These are phyloP conservation scores for Mallotus japonicus DNA, from an alignment of 441 rosid species.

Conservation along the genomic window DNA sequence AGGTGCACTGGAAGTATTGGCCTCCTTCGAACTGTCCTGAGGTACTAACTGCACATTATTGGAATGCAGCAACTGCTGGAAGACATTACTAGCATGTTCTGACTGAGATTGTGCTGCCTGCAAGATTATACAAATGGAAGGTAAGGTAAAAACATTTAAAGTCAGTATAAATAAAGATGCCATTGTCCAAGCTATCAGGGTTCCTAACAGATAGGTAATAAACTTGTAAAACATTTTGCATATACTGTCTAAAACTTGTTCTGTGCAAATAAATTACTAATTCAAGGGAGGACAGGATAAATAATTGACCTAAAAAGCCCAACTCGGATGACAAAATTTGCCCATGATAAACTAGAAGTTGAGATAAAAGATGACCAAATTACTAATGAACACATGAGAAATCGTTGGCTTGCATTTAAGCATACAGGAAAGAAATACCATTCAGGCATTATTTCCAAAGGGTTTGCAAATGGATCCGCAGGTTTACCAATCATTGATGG, in stretches of 20 bases:
- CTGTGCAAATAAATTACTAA: not conserved
- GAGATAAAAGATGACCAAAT: not conserved
- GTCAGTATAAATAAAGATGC: not conserved
- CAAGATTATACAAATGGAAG: constrained; percentile 17
- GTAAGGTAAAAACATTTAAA: constrained; percentile 5
- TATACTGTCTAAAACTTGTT: not conserved
- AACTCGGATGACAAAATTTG: not conserved
- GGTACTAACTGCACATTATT: constrained; percentile 38
- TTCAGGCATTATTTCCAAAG: too few species aligned
- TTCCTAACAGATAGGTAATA: too few species aligned
- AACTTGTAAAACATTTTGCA: not conserved
- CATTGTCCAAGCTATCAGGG: not conserved
- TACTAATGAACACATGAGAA: not conserved
- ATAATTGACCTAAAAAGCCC: too few species aligned
- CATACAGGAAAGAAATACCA: too few species aligned
- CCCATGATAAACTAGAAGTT: not conserved
- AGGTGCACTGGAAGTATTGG: constrained; percentile 41
- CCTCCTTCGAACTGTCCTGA: constrained; percentile 56
- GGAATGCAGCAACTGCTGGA: constrained; percentile 51
- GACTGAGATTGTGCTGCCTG: constrained; percentile 74
- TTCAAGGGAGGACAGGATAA: not conserved
- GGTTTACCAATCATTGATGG: too few species aligned
- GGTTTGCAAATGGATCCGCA: too few species aligned
- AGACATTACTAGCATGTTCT: constrained; percentile 53
- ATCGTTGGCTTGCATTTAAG: not conserved